A percentile compares a stretch with the other conserved stretches of the same genome.
Conservation (phyloP, 2,329 filamentous ascomycete genomes). For the Fusarium kyushuense region DNA sequence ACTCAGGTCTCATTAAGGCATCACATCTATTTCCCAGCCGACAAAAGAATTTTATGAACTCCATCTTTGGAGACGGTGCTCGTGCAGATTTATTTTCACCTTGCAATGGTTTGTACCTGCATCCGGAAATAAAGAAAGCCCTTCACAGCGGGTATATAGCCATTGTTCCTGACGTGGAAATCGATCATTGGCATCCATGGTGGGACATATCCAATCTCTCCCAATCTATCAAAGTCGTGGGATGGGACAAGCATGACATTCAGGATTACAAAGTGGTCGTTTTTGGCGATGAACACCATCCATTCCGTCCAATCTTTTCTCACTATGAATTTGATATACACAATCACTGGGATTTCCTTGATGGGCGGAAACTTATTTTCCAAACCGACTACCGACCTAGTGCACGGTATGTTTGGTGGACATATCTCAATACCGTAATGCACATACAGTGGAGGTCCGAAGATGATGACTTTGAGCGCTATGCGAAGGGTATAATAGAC, state of each 20-base stretch:
- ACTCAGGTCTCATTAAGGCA: not conserved
- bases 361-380: not conserved
- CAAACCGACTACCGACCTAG: not conserved
- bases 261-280: not conserved
- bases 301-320: not conserved
- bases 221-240: not conserved
- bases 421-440: not conserved
- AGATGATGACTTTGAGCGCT: rapidly evolving
- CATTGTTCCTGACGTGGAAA: not conserved
- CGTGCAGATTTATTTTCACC: not conserved
- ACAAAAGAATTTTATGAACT: not conserved
- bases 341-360: rapidly evolving
- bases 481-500: no score
- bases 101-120: not conserved
- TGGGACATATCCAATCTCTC: not conserved
- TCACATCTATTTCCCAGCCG: not conserved
- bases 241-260: not conserved
- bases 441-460: not conserved
- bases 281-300: not conserved
- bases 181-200: not conserved
- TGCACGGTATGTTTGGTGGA: not conserved
- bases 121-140: not conserved
- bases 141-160: not conserved
- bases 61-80: not conserved
- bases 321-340: not conserved